Base-by-base conservation (phyloP, 176 grass and related monocot species). In the Oryza glumipatula region DNA sequence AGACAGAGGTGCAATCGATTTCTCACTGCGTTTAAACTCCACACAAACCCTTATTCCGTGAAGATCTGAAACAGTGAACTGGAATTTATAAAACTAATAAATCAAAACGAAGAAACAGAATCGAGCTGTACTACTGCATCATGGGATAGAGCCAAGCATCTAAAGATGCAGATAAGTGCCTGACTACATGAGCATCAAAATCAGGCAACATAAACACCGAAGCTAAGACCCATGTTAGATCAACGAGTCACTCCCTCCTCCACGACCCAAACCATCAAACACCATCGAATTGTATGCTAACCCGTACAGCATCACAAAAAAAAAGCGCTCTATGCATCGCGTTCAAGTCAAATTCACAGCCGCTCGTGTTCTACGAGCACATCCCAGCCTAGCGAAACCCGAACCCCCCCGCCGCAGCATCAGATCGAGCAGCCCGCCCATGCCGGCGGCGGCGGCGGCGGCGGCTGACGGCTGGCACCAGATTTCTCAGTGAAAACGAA, bases 21-120 rank as follows among this genome's bases (percentile, higher is more conserved):
- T 93, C 15, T 90, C 91, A 93, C 91, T 88, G 88, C 91, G 68
- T 93, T 93, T 93, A 93, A 90, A 93, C 91, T 76, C 85, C 91
- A 93, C 91, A 81, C 38, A 82, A 78, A 82, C 36, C 28, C 72
- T 87, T 73, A 10, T 23, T 82, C 15, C 9, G 82, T 56, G 82
- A 93, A 90, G 91, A 70, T 93, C 91, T 90, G 10, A 39, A 78
- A 93, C 85, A 90, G 91, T 88, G 64, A 35, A 75, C 52, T 24
- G n/a, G 28, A 49, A 78, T 12, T 13, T 78, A 11, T 63, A 9
- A n/a, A 5, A 61, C 60, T 63, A 9, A 22, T 7, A n/a, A 3
- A 61, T 68, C 28, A 26, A 72, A 82, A 23, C 4, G 38, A 26
- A 38, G 15, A 15, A 60, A 61, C 14, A 72, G 3, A 28, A 86